Percentiles rank a stretch among this genome's conserved stretches.
Evolutionary conservation across 306 rosid species (phyloP).

Genomic region (Rosa chinensis): DNA sequence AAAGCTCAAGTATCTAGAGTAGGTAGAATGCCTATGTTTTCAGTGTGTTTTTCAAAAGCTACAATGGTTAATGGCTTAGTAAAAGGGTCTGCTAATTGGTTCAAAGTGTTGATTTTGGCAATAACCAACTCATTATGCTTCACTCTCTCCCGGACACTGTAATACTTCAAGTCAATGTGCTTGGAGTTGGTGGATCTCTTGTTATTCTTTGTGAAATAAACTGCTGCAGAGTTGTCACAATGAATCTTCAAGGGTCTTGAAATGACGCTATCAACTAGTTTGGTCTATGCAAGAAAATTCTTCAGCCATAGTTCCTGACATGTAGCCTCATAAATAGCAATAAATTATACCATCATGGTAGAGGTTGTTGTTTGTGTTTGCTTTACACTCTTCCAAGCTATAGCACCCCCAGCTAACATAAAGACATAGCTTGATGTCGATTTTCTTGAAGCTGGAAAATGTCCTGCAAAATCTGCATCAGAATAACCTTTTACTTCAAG

Average conservation of each 20-base stretch:
- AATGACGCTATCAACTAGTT: too few relatives aligned
- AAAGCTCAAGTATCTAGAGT: not conserved
- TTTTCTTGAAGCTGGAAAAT: not conserved
- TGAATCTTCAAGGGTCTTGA: too few relatives aligned
- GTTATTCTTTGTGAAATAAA: too few relatives aligned
- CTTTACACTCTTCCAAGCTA: not conserved
- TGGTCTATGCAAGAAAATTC: too few relatives aligned
- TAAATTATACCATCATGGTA: not conserved
- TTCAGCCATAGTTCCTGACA: too few relatives aligned
- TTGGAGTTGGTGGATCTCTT: too few relatives aligned
- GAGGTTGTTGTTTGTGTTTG: not conserved
- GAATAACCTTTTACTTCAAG: not conserved
- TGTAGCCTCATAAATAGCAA: too few relatives aligned
- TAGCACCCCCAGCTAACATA: not conserved
- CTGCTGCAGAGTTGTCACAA: too few relatives aligned
- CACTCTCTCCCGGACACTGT: too few relatives aligned
- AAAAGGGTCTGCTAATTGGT: not conserved
- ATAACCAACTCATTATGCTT: not conserved
- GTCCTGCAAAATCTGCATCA: not conserved
- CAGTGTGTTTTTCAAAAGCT: not conserved
- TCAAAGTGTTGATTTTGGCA: not conserved
- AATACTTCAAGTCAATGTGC: too few relatives aligned
- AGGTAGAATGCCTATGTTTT: not conserved
- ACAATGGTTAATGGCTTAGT: not conserved
- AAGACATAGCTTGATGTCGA: not conserved